Evolutionary conservation across 352 stramenopile genomes (phyloP).

Genomic region (Pythium graminicola): DNA sequence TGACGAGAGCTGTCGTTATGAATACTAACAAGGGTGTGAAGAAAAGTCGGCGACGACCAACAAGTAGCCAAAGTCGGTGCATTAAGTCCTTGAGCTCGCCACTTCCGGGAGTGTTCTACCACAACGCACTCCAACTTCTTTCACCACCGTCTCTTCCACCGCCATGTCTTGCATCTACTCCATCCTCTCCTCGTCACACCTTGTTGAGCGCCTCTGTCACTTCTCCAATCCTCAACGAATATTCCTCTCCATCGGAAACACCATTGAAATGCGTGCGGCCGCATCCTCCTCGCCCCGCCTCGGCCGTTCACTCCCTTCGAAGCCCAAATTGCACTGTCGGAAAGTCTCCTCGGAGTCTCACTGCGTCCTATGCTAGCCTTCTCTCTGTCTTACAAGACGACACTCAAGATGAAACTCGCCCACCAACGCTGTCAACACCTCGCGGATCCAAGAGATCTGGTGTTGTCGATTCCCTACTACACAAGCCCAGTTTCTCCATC

Average conservation of each 20-base stretch:
- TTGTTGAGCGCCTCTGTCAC: not conserved
- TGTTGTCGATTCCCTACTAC: conserved; percentile 14
- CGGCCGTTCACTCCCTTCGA: conserved; percentile 6
- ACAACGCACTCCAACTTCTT: conserved; percentile 21
- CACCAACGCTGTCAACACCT: conserved; percentile 3
- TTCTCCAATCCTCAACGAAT: not conserved
- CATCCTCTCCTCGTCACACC: conserved; percentile 8
- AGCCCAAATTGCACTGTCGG: no score
- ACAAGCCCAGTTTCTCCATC: conserved; percentile 20
- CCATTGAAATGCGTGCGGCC: not conserved
- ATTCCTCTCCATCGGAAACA: not conserved
- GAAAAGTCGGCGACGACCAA: conserved; percentile 4
- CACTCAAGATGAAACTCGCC: not conserved
- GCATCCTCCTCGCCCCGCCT: not conserved
- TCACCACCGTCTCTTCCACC: conserved; percentile 22
- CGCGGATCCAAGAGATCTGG: conserved; percentile 3
- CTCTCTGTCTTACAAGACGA: conserved; percentile 12
- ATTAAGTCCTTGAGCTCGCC: not conserved
- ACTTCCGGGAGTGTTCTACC: conserved; percentile 27
- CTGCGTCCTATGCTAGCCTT: conserved; percentile 10
- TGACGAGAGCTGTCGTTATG: not conserved
- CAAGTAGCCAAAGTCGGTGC: not conserved
- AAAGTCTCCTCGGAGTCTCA: not conserved
- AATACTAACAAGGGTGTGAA: not conserved
- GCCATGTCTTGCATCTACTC: conserved; percentile 1